Base-by-base conservation (phyloP, 2,329 filamentous ascomycete species). In the Didymella glomerata region DNA sequence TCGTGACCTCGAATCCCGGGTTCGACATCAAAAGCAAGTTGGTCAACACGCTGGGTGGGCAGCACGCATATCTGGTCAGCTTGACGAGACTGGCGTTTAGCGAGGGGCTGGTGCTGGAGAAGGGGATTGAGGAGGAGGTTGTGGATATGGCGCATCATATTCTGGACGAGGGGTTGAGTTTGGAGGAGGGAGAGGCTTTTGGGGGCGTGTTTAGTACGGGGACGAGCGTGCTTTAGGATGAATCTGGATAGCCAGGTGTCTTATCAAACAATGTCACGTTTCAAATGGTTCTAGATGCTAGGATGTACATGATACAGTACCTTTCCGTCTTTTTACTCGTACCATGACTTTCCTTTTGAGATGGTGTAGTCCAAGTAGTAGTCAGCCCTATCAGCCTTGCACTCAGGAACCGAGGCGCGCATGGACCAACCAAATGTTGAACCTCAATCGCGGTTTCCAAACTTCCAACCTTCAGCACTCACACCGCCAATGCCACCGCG, bases 1-100 rank as follows among this genome's bases (percentile, higher is more conserved):
- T 91, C 16, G 78, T 87, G 14, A 84, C 79, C 2, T 79, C 75
- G 20, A 90, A 93, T 71, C 84, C 90, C 5, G 79, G 84, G 20
- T 82, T 89, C 67, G 77, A 94, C 65, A 86, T 96, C 62, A 84
- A 87, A 48, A 83, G 85, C 48, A 96, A 94, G 74, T 81, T 97
- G 5, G 83, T 84, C 0, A 84, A 85, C 9, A 85, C 91, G 0
- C 83, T 86, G 5, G 91, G 92, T 3, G 91, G 89, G 0, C 86
- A 87, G 50, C 92, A 97, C 70, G 92, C 93, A 51, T 94, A 96
- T 69, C 81, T 96, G 1, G 85, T 97, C 10, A 87, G 88, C 2
- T 80, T 99, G 44, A 93, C 92, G 0, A 81, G 94, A 41, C 79
- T 98, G n/a, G 92, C 91, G 0, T 97, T 97, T 74, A 89, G 87